Evolutionary conservation across 2,329 filamentous ascomycete genomes (phyloP).

Genomic region (Lachnellula subtilissima): DNA sequence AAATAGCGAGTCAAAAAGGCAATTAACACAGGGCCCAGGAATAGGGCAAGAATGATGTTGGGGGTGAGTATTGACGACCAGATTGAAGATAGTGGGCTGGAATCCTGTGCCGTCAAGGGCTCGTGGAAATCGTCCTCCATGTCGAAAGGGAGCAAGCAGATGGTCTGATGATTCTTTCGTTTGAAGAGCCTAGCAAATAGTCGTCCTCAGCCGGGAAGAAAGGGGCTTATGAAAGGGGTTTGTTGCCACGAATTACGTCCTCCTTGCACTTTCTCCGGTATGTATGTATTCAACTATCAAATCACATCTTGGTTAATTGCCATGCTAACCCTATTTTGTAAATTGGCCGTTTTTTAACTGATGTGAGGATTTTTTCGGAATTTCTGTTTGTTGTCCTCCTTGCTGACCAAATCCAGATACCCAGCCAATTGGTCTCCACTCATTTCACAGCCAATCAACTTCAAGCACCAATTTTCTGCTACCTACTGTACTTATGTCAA

Average conservation of each 20-base stretch:
- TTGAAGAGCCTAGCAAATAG: too few species aligned
- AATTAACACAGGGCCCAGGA: conserved; percentile 19
- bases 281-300: too few species aligned
- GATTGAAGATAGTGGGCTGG: not conserved
- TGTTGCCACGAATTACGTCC: not conserved
- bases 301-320: not conserved
- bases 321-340: not conserved
- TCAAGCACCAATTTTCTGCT: not conserved
- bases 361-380: not conserved
- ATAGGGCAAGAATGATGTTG: conserved; percentile 14
- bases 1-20: conserved; percentile 23
- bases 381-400: not conserved
- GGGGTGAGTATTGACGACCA: conserved; percentile 1
- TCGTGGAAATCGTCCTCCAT: conserved; percentile 1
- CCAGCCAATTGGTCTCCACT: not conserved
- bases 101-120: not conserved
- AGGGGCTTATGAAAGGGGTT: not conserved
- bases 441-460: not conserved
- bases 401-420: not conserved
- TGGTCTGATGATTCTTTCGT: not conserved
- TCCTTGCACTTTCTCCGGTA: not conserved
- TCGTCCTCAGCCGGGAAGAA: too few species aligned
- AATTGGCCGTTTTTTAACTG: not conserved
- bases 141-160: not conserved
- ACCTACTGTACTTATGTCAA: not conserved